Evolutionary conservation across 1,139 yeast genomes (phyloP).

Genomic region (Taphrina populina): DNA sequence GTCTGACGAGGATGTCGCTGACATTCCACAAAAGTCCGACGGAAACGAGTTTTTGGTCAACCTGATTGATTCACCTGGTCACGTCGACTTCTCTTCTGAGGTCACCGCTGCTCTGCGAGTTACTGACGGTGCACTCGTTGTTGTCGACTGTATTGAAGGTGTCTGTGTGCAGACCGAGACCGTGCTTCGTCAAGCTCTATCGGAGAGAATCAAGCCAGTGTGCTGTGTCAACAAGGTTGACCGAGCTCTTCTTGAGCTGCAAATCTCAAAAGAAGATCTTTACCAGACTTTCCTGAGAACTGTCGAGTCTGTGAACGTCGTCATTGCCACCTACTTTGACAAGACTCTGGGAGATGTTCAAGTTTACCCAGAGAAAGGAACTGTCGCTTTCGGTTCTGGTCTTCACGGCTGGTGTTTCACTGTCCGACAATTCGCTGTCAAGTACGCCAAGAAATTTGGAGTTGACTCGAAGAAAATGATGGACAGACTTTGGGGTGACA

Average conservation of each 20-base stretch:
- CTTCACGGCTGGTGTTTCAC: conserved; percentile 99
- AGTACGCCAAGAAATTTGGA: conserved; percentile 99
- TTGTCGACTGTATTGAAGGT: conserved; percentile 99
- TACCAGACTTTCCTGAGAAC: conserved; percentile 98
- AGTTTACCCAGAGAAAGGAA: conserved; percentile 98
- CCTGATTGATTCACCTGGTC: conserved; percentile 99
- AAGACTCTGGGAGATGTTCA: conserved; percentile 90
- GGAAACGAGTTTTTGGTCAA: conserved; percentile 95
- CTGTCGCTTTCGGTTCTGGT: conserved; percentile 99
- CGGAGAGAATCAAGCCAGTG: conserved; percentile 99
- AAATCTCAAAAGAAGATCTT: conserved; percentile 97
- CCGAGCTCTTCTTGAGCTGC: conserved; percentile 98
- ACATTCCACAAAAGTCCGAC: conserved; percentile 89
- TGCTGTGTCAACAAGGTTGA: conserved; percentile 98
- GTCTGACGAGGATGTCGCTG: conserved; percentile 88
- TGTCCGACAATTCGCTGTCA: conserved; percentile 96
- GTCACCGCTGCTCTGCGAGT: conserved; percentile 99
- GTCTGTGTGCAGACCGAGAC: conserved; percentile 99
- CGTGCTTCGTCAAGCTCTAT: conserved; percentile 97
- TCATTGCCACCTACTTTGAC: conserved; percentile 93
- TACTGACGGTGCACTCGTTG: conserved; percentile 99
- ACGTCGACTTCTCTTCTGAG: conserved; percentile 99
- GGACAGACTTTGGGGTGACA: conserved; percentile 99
- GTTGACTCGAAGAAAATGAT: conserved; percentile 96
- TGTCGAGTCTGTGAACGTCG: conserved; percentile 98